phyloP scores from a whole-genome alignment of 495 filamentous ascomycete genomes.

The Clohesyomyces aquaticus region DNA sequence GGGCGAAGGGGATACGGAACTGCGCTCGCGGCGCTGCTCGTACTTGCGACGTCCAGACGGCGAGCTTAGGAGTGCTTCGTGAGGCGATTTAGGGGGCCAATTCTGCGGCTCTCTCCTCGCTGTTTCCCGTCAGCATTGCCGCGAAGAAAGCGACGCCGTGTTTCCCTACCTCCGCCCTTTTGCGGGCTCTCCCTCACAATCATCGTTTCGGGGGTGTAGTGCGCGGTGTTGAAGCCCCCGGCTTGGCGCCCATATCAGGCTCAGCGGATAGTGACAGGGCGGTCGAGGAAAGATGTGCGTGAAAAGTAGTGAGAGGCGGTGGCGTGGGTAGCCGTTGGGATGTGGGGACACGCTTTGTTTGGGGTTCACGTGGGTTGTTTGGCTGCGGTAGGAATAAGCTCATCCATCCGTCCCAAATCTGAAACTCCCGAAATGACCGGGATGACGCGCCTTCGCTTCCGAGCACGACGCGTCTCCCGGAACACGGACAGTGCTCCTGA shows the following conservation, averaged over 20 bases:
- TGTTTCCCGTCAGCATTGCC: constrained; percentile 10
- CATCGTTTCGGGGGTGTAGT: constrained; percentile 29
- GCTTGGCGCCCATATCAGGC: constrained; percentile 34
- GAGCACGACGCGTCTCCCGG: not conserved
- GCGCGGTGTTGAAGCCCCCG: not conserved
- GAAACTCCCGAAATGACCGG: not conserved
- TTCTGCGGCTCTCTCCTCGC: constrained; percentile 53
- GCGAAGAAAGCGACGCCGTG: not conserved
- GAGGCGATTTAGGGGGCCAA: constrained; percentile 88
- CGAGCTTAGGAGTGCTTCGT: constrained; percentile 80
- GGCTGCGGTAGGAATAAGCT: not conserved
- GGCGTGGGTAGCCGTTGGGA: not conserved
- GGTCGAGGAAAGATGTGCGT: too few relatives aligned
- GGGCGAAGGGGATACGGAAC: constrained; percentile 56
- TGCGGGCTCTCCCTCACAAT: constrained; percentile 39
- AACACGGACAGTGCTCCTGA: not conserved
- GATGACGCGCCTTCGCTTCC: not conserved
- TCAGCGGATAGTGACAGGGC: not conserved
- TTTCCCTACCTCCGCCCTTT: constrained; percentile 6
- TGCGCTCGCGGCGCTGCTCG: constrained; percentile 36
- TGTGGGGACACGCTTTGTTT: not conserved
- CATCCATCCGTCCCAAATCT: not conserved
- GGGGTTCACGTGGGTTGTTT: not conserved
- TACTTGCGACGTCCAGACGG: constrained; percentile 74
- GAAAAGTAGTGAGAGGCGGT: not conserved